Base-by-base conservation (phyloP, 148 eudicot species). In the Beta vulgaris region DNA sequence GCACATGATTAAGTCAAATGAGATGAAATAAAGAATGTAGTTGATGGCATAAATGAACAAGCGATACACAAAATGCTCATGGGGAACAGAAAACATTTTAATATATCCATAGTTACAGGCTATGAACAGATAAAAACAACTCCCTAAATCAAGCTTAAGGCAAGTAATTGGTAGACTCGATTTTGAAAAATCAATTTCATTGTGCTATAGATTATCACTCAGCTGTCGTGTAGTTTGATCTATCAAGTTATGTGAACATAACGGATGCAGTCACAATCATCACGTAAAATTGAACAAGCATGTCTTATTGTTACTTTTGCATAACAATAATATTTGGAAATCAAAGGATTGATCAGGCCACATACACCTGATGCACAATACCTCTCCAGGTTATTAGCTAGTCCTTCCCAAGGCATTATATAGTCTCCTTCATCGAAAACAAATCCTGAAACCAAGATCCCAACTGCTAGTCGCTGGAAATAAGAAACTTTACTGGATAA, bases 401-500 rank as follows among this genome's bases (percentile, higher is more conserved):
- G 83, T 75, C 93, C 92, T 84, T 92, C 97, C 99, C 99, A 95
- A 62, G 99, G 99, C 84, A 84, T 88, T 77, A 88, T 40, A 59
- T 90, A 95, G 82, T 95, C 99, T 69, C 87, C 80, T 73, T 87
- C 83, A 80, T 85, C 94, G 72, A 95, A 95, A 62, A 95, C 97
- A 83, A 95, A 89, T 82, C 99, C 99, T 3, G 99, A 89, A 54
- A 95, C 81, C 82, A 89, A 73, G 66, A 95, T 89, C 81, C 84
- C 97, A 78, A 95, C 97, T 67, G 91, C 99, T 75, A 95, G 82
- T 64, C 96, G 85, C 99, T 95, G 99, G 78, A 71, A 87, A 71
- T 39, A 67, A 75, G 77, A 77, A 68, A 25, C 49, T 70, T 73
- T n/a, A 28, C 40, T 63, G 77, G 79, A 74, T 69, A 44, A 7